Evolutionary conservation across 2,329 filamentous ascomycete genomes (phyloP).

Genomic region (Alternaria gansuensis): DNA sequence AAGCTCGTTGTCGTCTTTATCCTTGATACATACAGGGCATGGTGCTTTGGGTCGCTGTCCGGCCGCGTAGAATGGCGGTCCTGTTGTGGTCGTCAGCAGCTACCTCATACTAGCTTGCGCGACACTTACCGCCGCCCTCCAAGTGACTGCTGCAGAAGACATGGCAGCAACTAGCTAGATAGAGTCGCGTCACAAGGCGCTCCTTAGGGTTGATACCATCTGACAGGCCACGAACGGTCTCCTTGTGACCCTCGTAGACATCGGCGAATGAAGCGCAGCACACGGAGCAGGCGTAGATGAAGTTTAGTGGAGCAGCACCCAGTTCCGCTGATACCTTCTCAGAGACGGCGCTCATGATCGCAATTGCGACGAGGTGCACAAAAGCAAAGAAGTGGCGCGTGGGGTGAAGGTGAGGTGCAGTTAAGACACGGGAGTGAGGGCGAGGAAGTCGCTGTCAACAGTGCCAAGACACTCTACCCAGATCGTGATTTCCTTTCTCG

Average conservation of each 20-base stretch:
- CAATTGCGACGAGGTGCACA: not conserved
- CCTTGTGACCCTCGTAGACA: slow-evolving; percentile 53
- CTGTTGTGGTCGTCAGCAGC: slow-evolving; percentile 39
- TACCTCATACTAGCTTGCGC: not conserved
- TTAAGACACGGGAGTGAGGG: slow-evolving; percentile 6
- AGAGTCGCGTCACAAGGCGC: slow-evolving; percentile 56
- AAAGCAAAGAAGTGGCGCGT: slow-evolving; percentile 7
- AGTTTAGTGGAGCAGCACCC: slow-evolving; percentile 52
- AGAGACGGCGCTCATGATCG: slow-evolving; percentile 25
- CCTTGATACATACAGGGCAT: slow-evolving; percentile 57
- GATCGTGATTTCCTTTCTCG: slow-evolving; percentile 17
- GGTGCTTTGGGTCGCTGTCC: slow-evolving; percentile 53
- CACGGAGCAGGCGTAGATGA: slow-evolving; percentile 60
- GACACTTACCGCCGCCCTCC: slow-evolving; percentile 57
- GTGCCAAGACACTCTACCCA: slow-evolving; percentile 29
- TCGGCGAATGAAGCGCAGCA: slow-evolving; percentile 59
- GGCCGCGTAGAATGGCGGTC: slow-evolving; percentile 57
- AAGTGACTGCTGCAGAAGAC: slow-evolving; percentile 60
- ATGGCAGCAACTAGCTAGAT: slow-evolving; percentile 60
- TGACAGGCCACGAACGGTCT: slow-evolving; percentile 51
- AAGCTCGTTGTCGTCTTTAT: slow-evolving; percentile 46
- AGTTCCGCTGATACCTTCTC: slow-evolving; percentile 26
- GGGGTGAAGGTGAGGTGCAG: slow-evolving; percentile 11
- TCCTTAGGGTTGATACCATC: slow-evolving; percentile 50
- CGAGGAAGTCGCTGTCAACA: slow-evolving; percentile 27